Conservation (phyloP, 2,329 filamentous ascomycete species). For the Colletotrichum acutatum region DNA sequence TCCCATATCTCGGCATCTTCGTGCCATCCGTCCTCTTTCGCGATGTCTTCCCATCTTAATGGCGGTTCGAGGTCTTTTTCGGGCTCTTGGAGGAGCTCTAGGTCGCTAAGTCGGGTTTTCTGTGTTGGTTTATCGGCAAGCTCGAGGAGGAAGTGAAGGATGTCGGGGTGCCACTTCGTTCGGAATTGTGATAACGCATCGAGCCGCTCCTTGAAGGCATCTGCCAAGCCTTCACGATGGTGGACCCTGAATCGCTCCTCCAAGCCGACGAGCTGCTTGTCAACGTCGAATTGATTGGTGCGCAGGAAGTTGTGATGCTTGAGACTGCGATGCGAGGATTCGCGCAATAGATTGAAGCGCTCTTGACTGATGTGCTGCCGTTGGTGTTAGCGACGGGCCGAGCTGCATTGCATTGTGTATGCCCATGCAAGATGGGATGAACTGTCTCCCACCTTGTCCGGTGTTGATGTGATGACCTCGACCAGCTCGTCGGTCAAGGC, state of each 20-base stretch:
- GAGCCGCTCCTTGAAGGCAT: conserved; percentile 71
- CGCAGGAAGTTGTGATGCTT: conserved; percentile 68
- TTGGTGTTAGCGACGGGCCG: conserved; percentile 5
- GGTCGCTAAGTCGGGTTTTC: conserved; percentile 72
- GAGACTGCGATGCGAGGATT: conserved; percentile 62
- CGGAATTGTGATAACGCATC: conserved; percentile 65
- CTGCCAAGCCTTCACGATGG: conserved; percentile 81
- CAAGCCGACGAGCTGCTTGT: conserved; percentile 73
- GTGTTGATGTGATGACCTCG: conserved; percentile 67
- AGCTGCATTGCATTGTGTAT: conserved; percentile 10
- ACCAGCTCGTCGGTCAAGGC: conserved; percentile 79
- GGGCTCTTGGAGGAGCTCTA: conserved; percentile 65
- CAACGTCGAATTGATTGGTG: conserved; percentile 81
- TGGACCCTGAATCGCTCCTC: conserved; percentile 89
- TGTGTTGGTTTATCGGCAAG: conserved; percentile 84
- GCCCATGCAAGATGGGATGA: conserved; percentile 18
- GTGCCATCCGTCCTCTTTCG: conserved; percentile 79
- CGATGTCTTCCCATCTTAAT: conserved; percentile 83
- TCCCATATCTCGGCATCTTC: conserved; percentile 76
- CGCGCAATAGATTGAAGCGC: conserved; percentile 57
- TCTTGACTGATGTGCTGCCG: conserved; percentile 41
- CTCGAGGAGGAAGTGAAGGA: conserved; percentile 80
- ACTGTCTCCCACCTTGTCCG: conserved; percentile 57
- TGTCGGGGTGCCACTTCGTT: conserved; percentile 79
- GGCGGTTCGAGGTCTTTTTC: conserved; percentile 55